Conservation (phyloP, 225 moss, liverwort and hornwort species). For the Rhytidiadelphus loreus region DNA sequence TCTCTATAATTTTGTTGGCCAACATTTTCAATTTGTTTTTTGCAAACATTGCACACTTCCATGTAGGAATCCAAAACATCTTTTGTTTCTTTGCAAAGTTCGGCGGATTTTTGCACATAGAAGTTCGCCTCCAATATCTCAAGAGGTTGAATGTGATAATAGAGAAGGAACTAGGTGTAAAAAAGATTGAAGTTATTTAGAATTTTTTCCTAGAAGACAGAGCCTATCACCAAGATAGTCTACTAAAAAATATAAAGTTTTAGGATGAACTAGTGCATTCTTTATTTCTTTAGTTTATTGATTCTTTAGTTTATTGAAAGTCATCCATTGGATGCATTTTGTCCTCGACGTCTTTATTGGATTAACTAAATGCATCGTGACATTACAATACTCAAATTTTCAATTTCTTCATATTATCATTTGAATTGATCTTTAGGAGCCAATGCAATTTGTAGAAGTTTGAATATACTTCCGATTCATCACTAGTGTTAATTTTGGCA, state of each 20-base stretch:
- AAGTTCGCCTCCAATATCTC: background rate
- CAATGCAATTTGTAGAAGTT: background rate
- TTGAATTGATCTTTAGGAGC: background rate
- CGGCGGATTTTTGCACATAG: rapidly evolving
- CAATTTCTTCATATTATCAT: background rate
- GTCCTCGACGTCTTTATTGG: rapidly evolving
- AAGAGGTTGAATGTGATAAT: background rate
- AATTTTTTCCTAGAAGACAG: rapidly evolving
- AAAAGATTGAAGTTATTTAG: background rate
- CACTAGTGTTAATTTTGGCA: background rate
- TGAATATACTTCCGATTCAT: background rate
- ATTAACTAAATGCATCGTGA: background rate
- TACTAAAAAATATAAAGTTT: background rate
- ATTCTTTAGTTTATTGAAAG: background rate
- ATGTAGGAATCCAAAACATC: rapidly evolving
- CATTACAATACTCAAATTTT: background rate
- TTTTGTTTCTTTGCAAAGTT: background rate
- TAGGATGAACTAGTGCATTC: background rate
- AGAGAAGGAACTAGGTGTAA: background rate
- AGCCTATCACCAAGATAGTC: background rate
- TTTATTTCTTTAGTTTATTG: background rate
- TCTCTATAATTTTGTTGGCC: too few species aligned
- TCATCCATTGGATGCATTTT: background rate
- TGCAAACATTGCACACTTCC: background rate
- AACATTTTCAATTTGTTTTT: rapidly evolving